Evolutionary conservation across 2,329 filamentous ascomycete species (phyloP), one percentile per base, ranked within the genome.

Genomic region (Sporothrix globosa): DNA sequence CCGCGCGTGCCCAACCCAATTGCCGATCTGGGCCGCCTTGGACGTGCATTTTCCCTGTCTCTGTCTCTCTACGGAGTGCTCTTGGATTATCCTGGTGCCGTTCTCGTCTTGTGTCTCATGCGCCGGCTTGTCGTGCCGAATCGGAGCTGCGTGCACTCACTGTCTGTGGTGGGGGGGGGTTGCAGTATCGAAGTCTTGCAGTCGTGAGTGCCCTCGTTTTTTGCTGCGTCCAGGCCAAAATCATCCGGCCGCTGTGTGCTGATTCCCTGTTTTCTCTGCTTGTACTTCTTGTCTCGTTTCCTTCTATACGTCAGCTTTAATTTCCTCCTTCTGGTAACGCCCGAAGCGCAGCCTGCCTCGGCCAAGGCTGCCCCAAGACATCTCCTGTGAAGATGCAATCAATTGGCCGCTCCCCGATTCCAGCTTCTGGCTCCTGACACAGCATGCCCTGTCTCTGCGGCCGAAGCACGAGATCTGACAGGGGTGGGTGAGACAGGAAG

Each of bases 21-120:
- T 66, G 61, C 61, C 60, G 61, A 66, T 66, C 61, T 66, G 41
- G 27, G 27, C 27, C 27, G 41, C 30, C 54, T 14, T 61, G 39
- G 39, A 11, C 39, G 39, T 61, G 39, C 39, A 7, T 44, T 46
- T 21, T 7, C 44, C 21, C 21, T 60, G 30, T 19, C 21, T 34
- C 27, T 50, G 7, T 65, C 39, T 17, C 39, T 39, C 9, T 17
- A 14, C 58, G 27, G 27, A 30, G 27, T 30, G 5, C 34, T 60
- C 56, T 34, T 60, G 41, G 56, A 24, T 17, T 30, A 27, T 17
- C 17, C n/a, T 17, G 27, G 14, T 56, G 53, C 53, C 27, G 53
- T n/a, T 61, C 58, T 46, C 39, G 41, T 41, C 56, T 60, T 41
- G 46, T 50, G 17, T 50, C 46, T 50, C 19, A 3, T 44, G 10